Evolutionary conservation across 2,329 filamentous ascomycete genomes (phyloP), one percentile per base, ranked within the genome.

Genomic region (Gyromitra esculenta): DNA sequence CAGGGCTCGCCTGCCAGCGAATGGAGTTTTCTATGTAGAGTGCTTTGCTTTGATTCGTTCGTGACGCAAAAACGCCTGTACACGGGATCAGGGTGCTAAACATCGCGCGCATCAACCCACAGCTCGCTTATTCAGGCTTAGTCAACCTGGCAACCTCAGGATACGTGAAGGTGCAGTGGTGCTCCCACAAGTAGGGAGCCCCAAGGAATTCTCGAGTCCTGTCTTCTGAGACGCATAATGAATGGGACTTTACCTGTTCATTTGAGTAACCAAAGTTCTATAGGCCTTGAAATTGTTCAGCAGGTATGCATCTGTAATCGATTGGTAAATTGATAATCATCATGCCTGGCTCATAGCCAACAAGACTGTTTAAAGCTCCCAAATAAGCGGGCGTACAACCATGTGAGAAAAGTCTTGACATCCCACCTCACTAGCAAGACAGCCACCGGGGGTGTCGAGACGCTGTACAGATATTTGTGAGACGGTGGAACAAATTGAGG

Each of bases 21-120:
- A 62, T 70, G 72, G 48, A 63, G 59, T 45, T 75, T 65, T 59
- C 60, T 39, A 31, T 31, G 25, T 3, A 31, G 25, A 31, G 25
- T 31, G 41, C 41, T 52, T 67, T 50, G 54, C 63, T 68, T 69
- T 75, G 72, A 75, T 75, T 75, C 64, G 72, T 64, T 57, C 72
- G 48, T 75, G 72, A 69, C 48, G 57, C 64, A 67, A 73, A 73
- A 73, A 73, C 54, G 52, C 52, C 68, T 72, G 68, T 57, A 59
- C 60, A 62, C 62, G 70, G 70, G 63, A 72, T 50, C 59, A 54
- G 60, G 57, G 48, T 39, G 67, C 48, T 37, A 71, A 75, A 69
- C 72, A 74, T 74, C 72, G 45, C 57, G 57, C 71, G 62, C 72
- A 54, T 41, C 67, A 31, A 45, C 57, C 68, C 59, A 73, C 69